Conservation (phyloP, 2,329 filamentous ascomycete genomes). For the Oidium heveae region DNA sequence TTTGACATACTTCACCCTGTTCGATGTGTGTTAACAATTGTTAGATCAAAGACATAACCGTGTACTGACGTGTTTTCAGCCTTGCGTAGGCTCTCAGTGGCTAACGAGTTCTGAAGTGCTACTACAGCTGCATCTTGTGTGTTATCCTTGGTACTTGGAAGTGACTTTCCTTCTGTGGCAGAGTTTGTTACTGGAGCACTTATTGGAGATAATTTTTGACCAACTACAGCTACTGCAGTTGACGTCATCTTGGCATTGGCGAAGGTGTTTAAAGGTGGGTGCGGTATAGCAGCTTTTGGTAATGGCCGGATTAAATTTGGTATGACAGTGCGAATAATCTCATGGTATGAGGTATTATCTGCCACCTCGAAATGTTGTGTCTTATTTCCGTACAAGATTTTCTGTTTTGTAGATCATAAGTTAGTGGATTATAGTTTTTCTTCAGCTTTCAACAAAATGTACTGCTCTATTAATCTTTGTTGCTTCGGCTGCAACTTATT, state of each 20-base stretch:
- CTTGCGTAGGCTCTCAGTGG: slow-evolving; percentile 20
- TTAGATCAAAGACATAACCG: not conserved
- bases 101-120: slow-evolving; percentile 21
- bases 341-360: slow-evolving; percentile 3
- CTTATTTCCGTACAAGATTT: slow-evolving; percentile 26
- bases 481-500: not conserved
- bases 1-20: slow-evolving; percentile 18
- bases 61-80: slow-evolving; percentile 20
- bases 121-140: slow-evolving; percentile 24
- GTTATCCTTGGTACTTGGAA: slow-evolving; percentile 14
- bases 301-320: not conserved
- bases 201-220: not conserved
- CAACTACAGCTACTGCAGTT: not conserved
- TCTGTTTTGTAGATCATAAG: slow-evolving; percentile 22
- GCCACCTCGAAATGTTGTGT: slow-evolving; percentile 22
- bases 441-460: not conserved
- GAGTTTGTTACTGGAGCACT: slow-evolving; percentile 1
- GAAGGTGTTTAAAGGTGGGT: not conserved
- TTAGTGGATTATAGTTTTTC: not conserved
- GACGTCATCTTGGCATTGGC: not conserved
- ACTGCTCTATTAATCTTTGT: not conserved
- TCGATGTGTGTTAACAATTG: not conserved
- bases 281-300: not conserved
- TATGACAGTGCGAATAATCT: not conserved
- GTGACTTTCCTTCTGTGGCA: slow-evolving; percentile 3